Evolutionary conservation across 495 filamentous ascomycete genomes (phyloP).

Genomic region (Tuber indicum): DNA sequence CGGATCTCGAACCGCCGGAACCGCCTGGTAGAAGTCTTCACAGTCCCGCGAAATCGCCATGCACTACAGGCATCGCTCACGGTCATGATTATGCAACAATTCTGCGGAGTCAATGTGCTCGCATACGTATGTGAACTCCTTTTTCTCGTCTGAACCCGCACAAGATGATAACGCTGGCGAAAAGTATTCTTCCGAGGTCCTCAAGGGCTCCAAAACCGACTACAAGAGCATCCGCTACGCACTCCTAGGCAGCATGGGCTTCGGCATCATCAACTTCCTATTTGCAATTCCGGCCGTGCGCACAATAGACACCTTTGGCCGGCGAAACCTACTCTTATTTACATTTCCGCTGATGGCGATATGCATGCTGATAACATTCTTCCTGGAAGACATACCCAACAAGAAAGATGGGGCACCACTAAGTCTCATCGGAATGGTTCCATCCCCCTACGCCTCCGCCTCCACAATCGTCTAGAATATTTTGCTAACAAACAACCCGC

Average conservation of each 20-base stretch:
- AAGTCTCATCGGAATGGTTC: constrained; percentile 14
- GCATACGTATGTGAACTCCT: constrained; percentile 55
- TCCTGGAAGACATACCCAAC: constrained; percentile 53
- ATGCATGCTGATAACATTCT: constrained; percentile 53
- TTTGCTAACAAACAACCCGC: background rate
- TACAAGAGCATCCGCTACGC: background rate
- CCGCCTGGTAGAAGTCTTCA: constrained; percentile 62
- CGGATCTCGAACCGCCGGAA: constrained; percentile 49
- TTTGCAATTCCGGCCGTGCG: constrained; percentile 62
- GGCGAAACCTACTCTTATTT: constrained; percentile 57
- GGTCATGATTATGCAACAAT: constrained; percentile 73
- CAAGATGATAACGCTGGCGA: constrained; percentile 45
- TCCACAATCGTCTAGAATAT: background rate
- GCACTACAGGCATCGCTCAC: constrained; percentile 64
- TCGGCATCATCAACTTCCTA: constrained; percentile 60
- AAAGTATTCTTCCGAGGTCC: constrained; percentile 53
- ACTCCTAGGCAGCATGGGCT: constrained; percentile 56
- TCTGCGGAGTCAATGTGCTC: constrained; percentile 52
- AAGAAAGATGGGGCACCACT: background rate
- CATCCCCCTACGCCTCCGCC: background rate
- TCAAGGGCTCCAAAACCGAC: constrained; percentile 48
- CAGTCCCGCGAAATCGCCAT: constrained; percentile 67
- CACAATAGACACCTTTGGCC: constrained; percentile 61
- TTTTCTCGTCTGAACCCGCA: constrained; percentile 47
- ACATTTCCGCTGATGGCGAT: constrained; percentile 59